Conservation (phyloP, 2,329 filamentous ascomycete genomes). For the Stemphylium lycopersici region DNA sequence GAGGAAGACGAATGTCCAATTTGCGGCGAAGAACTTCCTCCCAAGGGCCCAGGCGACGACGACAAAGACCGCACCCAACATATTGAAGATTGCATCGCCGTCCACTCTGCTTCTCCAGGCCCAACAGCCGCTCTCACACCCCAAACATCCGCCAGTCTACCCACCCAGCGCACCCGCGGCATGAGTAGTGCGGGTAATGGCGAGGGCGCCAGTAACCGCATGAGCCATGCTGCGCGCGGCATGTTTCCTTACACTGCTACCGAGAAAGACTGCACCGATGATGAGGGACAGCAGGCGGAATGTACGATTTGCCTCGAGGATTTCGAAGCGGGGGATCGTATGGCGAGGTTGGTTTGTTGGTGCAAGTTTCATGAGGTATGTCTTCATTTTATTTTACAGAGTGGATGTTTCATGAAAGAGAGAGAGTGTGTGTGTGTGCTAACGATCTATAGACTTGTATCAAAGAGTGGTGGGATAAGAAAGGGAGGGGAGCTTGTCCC, state of each 20-base stretch:
- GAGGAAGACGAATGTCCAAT: constrained; percentile 83
- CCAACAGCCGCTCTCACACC: constrained; percentile 19
- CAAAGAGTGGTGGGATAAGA: constrained; percentile 64
- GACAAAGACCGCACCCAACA: constrained; percentile 53
- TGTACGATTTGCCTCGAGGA: constrained; percentile 71
- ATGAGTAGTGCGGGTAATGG: constrained; percentile 39
- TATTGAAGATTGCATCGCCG: constrained; percentile 51
- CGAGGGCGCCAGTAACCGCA: constrained; percentile 34
- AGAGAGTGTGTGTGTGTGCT: too few species aligned
- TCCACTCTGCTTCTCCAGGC: constrained; percentile 35
- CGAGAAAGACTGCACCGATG: constrained; percentile 67
- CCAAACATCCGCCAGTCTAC: constrained; percentile 35
- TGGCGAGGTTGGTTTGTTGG: constrained; percentile 66
- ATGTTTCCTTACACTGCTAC: constrained; percentile 63
- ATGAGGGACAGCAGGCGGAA: constrained; percentile 59
- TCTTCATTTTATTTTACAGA: too few species aligned
- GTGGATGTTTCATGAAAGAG: too few species aligned
- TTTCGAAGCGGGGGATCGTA: constrained; percentile 64
- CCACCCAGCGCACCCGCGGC: constrained; percentile 38
- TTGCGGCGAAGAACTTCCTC: constrained; percentile 74
- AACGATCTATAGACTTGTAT: constrained; percentile 66
- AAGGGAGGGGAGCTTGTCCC: constrained; percentile 63
- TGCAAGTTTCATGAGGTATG: constrained; percentile 66
- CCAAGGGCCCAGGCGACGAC: constrained; percentile 48
- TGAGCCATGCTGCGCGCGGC: constrained; percentile 40